Evolutionary conservation across 2,329 filamentous ascomycete species (phyloP).

Genomic region (Taxawa tesnikishii): DNA sequence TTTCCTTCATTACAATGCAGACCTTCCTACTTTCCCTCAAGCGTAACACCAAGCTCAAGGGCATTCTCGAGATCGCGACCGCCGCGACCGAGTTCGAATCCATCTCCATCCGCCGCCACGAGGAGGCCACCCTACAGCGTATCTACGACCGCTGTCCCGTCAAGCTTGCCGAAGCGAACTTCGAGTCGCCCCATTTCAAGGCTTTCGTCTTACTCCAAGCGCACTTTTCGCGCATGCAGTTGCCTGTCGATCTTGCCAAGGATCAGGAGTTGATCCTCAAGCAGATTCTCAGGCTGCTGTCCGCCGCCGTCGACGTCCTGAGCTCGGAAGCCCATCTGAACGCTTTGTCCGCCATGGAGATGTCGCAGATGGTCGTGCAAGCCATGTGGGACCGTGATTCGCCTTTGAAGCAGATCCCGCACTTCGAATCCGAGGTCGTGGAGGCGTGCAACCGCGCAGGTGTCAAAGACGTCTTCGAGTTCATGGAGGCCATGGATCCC

Average conservation of each 20-base stretch:
- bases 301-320: slow-evolving; percentile 85
- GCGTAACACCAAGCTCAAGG: slow-evolving; percentile 85
- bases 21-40: slow-evolving; percentile 89
- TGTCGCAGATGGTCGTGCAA: slow-evolving; percentile 98
- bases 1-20: slow-evolving; percentile 98
- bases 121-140: slow-evolving; percentile 73
- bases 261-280: slow-evolving; percentile 82
- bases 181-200: slow-evolving; percentile 96
- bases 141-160: slow-evolving; percentile 93
- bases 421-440: slow-evolving; percentile 75
- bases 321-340: slow-evolving; percentile 94
- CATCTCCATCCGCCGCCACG: slow-evolving; percentile 87
- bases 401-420: slow-evolving; percentile 92
- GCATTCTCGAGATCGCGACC: slow-evolving; percentile 90
- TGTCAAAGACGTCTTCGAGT: slow-evolving; percentile 90
- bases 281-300: slow-evolving; percentile 77
- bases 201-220: slow-evolving; percentile 94
- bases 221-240: slow-evolving; percentile 93
- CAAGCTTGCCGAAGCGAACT: slow-evolving; percentile 79
- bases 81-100: slow-evolving; percentile 94
- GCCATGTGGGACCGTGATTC: slow-evolving; percentile 98
- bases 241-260: slow-evolving; percentile 89
- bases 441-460: slow-evolving; percentile 69
- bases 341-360: slow-evolving; percentile 96
- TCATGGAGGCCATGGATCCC: slow-evolving; percentile 98